Conservation (phyloP, 305 asterid genomes). For the Euphrasia arctica region DNA sequence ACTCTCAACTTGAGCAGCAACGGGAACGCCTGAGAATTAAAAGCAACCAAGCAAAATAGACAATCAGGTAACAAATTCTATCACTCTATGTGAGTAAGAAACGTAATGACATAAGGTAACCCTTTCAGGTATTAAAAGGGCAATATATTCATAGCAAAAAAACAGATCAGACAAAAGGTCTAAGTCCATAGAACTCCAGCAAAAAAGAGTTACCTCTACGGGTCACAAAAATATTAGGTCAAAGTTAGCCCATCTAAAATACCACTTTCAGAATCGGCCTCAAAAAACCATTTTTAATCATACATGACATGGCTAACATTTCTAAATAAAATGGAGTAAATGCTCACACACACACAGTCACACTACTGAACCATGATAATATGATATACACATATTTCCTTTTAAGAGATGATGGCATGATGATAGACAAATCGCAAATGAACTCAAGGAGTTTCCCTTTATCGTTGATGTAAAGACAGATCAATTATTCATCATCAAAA, state of each 20-base stretch:
- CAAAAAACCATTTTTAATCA: constrained; percentile 1
- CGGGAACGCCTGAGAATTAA: constrained; percentile 53
- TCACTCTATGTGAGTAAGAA: too few species aligned
- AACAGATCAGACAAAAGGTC: not conserved
- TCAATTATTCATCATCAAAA: not conserved
- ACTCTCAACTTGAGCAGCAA: constrained; percentile 60
- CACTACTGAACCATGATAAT: not conserved
- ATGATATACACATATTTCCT: not conserved
- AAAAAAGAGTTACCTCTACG: not conserved
- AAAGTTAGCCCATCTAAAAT: not conserved
- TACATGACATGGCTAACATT: not conserved
- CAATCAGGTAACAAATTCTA: constrained; percentile 19
- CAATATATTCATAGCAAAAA: not conserved
- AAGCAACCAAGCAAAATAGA: constrained; percentile 22
- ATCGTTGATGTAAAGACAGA: not conserved
- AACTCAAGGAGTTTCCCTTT: not conserved
- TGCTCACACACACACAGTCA: not conserved
- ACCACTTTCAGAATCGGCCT: not conserved
- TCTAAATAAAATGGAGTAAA: too few species aligned
- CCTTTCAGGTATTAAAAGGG: not conserved
- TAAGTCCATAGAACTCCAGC: not conserved
- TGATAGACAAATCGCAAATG: constrained; percentile 13
- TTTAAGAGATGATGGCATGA: constrained; percentile 9
- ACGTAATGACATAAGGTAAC: not conserved
- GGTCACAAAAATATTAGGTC: constrained; percentile 9